These are phyloP conservation scores for Sporothrix curviconia DNA, from an alignment of 2,329 filamentous ascomycete species.

Conservation along the genomic window DNA sequence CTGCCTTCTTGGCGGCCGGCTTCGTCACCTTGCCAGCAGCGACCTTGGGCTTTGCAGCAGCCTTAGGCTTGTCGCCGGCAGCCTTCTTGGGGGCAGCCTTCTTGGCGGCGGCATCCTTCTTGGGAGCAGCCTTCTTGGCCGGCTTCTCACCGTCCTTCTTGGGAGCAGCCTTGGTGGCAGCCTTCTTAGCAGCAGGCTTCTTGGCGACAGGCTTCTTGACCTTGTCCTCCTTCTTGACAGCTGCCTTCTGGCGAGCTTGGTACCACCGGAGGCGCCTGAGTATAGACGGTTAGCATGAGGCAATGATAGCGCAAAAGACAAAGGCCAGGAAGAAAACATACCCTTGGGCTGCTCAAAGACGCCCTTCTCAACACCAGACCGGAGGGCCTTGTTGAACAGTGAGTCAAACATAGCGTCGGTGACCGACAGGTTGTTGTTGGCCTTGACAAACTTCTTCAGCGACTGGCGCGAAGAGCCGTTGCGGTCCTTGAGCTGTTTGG, in stretches of 20 bases:
- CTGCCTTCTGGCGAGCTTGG: constrained; percentile 80
- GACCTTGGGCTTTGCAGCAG: constrained; percentile 76
- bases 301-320: not conserved
- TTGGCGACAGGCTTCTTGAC: constrained; percentile 27
- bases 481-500: constrained; percentile 54
- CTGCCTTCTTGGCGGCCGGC: constrained; percentile 41
- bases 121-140: constrained; percentile 27
- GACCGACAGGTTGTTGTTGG: constrained; percentile 44
- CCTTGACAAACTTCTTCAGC: constrained; percentile 55
- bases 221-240: constrained; percentile 28
- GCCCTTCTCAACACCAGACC: constrained; percentile 76
- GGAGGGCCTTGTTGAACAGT: constrained; percentile 81
- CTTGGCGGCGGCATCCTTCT: constrained; percentile 26
- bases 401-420: constrained; percentile 55
- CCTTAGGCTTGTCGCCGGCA: constrained; percentile 57
- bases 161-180: constrained; percentile 28
- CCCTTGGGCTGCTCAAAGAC: constrained; percentile 88
- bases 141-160: constrained; percentile 32
- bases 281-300: not conserved
- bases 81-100: constrained; percentile 31
- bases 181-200: constrained; percentile 31
- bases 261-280: constrained; percentile 78
- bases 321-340: constrained; percentile 36
- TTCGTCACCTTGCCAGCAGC: constrained; percentile 41
- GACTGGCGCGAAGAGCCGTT: constrained; percentile 56